These are phyloP conservation scores for Lathyrus tuberosus DNA, from an alignment of 306 rosid species.

Conservation along the genomic window DNA sequence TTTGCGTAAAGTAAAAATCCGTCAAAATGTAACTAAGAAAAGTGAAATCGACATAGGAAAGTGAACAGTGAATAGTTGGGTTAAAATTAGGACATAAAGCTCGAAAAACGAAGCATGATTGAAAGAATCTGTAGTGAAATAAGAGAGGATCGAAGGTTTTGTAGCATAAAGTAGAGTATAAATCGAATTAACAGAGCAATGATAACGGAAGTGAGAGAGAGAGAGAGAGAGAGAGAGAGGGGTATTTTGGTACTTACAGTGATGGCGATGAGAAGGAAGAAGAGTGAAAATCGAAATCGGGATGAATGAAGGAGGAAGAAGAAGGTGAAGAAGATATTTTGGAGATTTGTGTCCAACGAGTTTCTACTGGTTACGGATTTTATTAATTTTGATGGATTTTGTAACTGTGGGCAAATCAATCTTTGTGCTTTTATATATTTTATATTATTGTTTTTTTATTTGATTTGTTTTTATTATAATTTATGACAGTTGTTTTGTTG, in stretches of 20 bases:
- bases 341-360: too few species aligned
- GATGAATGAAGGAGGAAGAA: too few species aligned
- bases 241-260: slow-evolving; percentile 13
- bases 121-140: background rate
- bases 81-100: slow-evolving; percentile 25
- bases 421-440: too few species aligned
- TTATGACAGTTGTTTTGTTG: too few species aligned
- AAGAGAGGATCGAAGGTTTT: background rate
- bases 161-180: background rate
- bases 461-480: too few species aligned
- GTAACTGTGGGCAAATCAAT: too few species aligned
- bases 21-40: background rate
- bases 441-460: too few species aligned
- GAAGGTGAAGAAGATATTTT: too few species aligned
- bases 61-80: background rate
- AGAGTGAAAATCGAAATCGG: background rate
- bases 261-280: background rate
- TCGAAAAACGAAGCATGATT: background rate
- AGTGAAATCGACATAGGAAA: background rate
- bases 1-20: background rate
- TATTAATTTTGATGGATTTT: too few species aligned
- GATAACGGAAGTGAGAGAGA: background rate
- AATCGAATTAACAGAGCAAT: background rate
- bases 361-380: too few species aligned
- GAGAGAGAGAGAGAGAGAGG: slow-evolving; percentile 15